Percentiles rank a stretch among this genome's conserved stretches.
Evolutionary conservation across 208 protist species (phyloP).

Genomic region (Trypanosoma boissoni): DNA sequence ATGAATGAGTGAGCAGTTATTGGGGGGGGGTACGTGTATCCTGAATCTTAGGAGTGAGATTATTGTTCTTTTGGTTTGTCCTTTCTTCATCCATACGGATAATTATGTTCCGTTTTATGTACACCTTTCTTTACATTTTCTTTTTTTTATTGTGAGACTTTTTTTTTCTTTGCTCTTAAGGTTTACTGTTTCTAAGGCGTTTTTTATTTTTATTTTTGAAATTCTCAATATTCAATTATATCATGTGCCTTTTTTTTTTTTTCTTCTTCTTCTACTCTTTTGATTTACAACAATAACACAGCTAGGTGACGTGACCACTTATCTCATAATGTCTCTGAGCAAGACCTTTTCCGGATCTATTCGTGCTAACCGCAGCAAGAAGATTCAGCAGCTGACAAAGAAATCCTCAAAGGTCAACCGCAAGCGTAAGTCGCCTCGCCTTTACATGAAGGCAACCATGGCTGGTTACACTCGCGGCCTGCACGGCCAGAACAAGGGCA

Average conservation of each 20-base stretch:
- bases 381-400: slow-evolving; percentile 86
- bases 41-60: too few species aligned
- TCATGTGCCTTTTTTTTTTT: slow-evolving; percentile 6
- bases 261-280: slow-evolving; percentile 13
- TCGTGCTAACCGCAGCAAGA: slow-evolving; percentile 86
- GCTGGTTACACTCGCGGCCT: slow-evolving; percentile 89
- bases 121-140: too few species aligned
- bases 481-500: slow-evolving; percentile 93
- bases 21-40: too few species aligned
- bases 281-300: slow-evolving; percentile 20
- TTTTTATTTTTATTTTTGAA: slow-evolving; percentile 19
- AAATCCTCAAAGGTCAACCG: slow-evolving; percentile 84
- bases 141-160: too few species aligned
- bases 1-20: too few species aligned
- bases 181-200: slow-evolving; percentile 3
- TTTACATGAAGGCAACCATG: slow-evolving; percentile 92
- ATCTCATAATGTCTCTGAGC: slow-evolving; percentile 16
- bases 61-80: too few species aligned
- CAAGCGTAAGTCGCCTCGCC: slow-evolving; percentile 81
- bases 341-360: slow-evolving; percentile 31
- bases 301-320: slow-evolving; percentile 6
- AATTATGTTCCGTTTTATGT: too few species aligned
- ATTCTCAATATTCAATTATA: slow-evolving; percentile 9
- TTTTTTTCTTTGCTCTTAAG: background rate
- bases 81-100: too few species aligned